Base-by-base conservation (phyloP, 768 basidiomycete species). In the Porpolomopsis calyptriformis region DNA sequence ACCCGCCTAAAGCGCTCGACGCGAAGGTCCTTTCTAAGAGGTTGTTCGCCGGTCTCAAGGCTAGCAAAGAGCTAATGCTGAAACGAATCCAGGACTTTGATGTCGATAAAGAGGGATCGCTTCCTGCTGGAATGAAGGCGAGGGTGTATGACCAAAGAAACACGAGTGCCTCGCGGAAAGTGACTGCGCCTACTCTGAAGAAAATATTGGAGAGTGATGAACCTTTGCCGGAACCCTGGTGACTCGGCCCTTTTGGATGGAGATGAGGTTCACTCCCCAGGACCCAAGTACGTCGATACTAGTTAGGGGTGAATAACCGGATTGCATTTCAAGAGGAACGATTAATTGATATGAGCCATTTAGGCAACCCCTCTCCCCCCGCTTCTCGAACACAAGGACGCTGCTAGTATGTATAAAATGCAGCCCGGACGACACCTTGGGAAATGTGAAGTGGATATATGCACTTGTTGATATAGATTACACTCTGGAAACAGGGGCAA, bases 81-180 rank as follows among this genome's bases (percentile, higher is more conserved):
- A 69, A 72, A 63, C 73, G 71, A 60, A 63, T 70, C 51, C 70
- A 72, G 54, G 65, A 62, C 49, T 64, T 72, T 45, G 55, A 59
- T 23, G 36, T 70, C 38, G 61, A 62, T 49, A 64, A 65, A 37
- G 55, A 50, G 35, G 55, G 45, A 52, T 60, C 56, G 46, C 57
- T 63, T 51, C 61, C 64, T n/a, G 27, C 43, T 47, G 61, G 53
- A n/a, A 58, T 67, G 24, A 64, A 59, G 39, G 71, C 66, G 34
- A 69, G 68, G 47, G 71, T 76, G 0, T 89, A 84, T 63, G 70
- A 76, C 49, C 85, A 89, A 60, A 70, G 70, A 35, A 83, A 86
- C 53, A 65, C 68, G 18, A 55, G 71, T 34, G 79, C 72, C 18
- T 83, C 77, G 11, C 68, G 84, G 47, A 87, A 87, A 55, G 69